These are phyloP conservation scores for Ophiostoma novo-ulmi DNA, from an alignment of 2,329 filamentous ascomycete species.

Conservation along the genomic window DNA sequence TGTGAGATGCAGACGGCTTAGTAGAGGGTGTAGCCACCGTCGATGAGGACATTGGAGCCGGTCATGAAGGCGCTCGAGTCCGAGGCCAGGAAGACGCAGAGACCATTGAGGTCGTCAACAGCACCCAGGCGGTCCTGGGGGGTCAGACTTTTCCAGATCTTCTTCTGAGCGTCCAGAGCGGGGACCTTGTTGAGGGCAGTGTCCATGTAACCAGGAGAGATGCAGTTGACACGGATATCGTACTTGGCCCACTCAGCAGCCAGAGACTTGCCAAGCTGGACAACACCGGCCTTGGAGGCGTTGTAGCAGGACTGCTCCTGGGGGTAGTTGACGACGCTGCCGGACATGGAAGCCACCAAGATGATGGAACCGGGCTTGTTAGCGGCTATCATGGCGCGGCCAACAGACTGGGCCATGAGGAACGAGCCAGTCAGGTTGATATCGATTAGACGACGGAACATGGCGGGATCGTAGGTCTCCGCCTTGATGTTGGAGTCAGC, in stretches of 20 bases:
- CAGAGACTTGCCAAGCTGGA: constrained; percentile 73
- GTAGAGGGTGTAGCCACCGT: constrained; percentile 60
- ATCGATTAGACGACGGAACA: constrained; percentile 73
- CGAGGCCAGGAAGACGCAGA: constrained; percentile 69
- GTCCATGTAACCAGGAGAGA: constrained; percentile 83
- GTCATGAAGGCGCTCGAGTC: constrained; percentile 74
- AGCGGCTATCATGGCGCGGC: constrained; percentile 66
- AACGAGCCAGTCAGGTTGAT: constrained; percentile 79
- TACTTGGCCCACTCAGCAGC: constrained; percentile 81
- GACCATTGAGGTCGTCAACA: constrained; percentile 71
- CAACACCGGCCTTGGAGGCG: constrained; percentile 73
- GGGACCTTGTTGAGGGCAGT: constrained; percentile 74
- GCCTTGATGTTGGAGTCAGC: constrained; percentile 81
- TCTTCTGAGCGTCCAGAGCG: constrained; percentile 73
- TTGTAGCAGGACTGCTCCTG: constrained; percentile 82
- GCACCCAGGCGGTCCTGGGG: constrained; percentile 67
- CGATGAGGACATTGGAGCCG: constrained; percentile 66
- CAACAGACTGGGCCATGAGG: constrained; percentile 68
- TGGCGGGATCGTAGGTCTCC: constrained; percentile 68
- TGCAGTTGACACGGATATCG: constrained; percentile 76
- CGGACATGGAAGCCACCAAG: constrained; percentile 75
- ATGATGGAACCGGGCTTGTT: constrained; percentile 68
- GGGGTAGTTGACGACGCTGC: constrained; percentile 78
- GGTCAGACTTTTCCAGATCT: constrained; percentile 70
- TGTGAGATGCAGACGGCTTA: constrained; percentile 18